Base-by-base conservation (phyloP, 2,329 filamentous ascomycete species). In the Phyllachora maydis region DNA sequence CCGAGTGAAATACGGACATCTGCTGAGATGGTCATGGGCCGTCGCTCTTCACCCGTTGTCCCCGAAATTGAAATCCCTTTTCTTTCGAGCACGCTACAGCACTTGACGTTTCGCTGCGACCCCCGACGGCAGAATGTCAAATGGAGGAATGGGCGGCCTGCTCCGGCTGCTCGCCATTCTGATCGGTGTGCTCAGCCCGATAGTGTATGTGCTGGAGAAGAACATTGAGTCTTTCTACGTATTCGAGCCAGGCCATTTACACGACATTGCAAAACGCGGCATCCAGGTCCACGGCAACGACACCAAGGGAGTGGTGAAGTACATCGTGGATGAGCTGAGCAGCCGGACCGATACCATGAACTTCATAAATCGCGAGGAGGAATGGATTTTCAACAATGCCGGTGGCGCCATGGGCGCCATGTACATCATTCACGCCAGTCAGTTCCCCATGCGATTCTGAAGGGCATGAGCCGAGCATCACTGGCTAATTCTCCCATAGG, bases 351-450 rank as follows among this genome's bases (percentile, higher is more conserved):
- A 37, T 36, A 51, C 42, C 43, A 49, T 23, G 36, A 39, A 23
- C 28, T 52, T 78, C 46, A 41, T 85, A 41, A 81, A 75, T 50
- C 43, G 64, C 26, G 53, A 73, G 28, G 67, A 85, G 50, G 74
- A 85, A 47, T 91, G 79, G 79, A 59, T 90, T 21, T 85, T 91
- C 40, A 91, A 90, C 59, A 90, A 90, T 41, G 79, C 79, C 24
- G 81, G 81, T 24, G 81, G 81, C 32, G 79, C 79, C 24, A 91
- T 90, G 81, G 81, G 81, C 26, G 76, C 65, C 40, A 88, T 90
- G 81, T 82, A 79, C 46, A 71, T 90, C 33, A 72, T 90, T 38
- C 81, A 90, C 43, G 77, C 79, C 29, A 83, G 74, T 75, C 47
- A 45, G 67, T 56, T 9, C n/a, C n/a, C n/a, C n/a, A n/a, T n/a